phyloP scores from a whole-genome alignment of 2,329 filamentous ascomycete species.

The Scedosporium boydii region DNA sequence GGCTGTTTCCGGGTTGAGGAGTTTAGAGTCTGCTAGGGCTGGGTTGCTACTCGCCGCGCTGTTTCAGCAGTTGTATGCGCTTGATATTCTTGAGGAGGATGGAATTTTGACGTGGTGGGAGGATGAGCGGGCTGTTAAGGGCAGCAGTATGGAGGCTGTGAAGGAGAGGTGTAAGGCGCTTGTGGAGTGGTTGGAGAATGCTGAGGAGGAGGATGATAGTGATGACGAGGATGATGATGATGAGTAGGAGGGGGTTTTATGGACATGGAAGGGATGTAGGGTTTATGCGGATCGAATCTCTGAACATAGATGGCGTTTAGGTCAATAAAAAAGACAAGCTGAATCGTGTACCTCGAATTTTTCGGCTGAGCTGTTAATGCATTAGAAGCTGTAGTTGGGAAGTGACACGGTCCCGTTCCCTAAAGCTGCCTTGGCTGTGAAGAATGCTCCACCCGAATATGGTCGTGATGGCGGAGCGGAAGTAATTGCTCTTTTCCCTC shows the following conservation, averaged over 20 bases:
- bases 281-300: not conserved
- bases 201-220: conserved; percentile 52
- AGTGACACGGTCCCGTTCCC: too few relatives aligned
- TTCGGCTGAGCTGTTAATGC: not conserved
- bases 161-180: conserved; percentile 67
- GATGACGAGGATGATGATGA: conserved; percentile 47
- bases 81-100: conserved; percentile 82
- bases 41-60: conserved; percentile 64
- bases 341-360: not conserved
- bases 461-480: too few relatives aligned
- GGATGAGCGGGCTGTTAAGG: conserved; percentile 56
- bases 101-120: conserved; percentile 85
- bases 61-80: conserved; percentile 74
- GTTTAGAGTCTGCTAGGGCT: conserved; percentile 37
- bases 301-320: not conserved
- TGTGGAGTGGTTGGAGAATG: conserved; percentile 76
- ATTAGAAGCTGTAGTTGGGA: too few relatives aligned
- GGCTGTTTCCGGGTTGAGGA: conserved; percentile 60
- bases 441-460: too few relatives aligned
- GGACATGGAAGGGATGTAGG: not conserved
- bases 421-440: too few relatives aligned
- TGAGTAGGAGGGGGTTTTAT: conserved; percentile 8
- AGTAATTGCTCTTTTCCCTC: too few relatives aligned
- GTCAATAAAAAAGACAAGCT: not conserved
- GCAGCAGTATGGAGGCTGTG: conserved; percentile 59